A percentile compares a stretch with the other conserved stretches of the same genome.
These are phyloP conservation scores for Elongisporangium undulatum DNA, from an alignment of 352 stramenopile genomes.

Conservation along the genomic window DNA sequence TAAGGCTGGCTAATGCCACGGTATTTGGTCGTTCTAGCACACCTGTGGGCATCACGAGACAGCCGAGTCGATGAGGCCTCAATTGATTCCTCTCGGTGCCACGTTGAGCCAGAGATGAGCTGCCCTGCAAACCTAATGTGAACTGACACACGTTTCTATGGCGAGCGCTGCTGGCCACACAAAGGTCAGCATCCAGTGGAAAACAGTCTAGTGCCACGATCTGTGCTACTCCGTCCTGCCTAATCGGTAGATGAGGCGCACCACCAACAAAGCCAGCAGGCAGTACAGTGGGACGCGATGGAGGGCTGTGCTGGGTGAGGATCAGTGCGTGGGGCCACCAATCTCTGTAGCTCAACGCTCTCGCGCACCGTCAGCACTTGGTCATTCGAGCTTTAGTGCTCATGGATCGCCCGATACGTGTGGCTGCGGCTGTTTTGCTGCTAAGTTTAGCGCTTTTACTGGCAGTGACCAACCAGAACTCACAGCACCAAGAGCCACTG, in stretches of 20 bases:
- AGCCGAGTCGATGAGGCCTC: too few species aligned
- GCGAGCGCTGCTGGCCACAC: neutral
- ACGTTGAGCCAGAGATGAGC: neutral
- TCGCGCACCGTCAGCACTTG: neutral
- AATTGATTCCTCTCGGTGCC: neutral
- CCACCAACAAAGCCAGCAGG: neutral
- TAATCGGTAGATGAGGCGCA: neutral
- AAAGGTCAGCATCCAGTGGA: neutral
- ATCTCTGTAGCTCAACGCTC: neutral
- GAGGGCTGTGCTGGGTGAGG: neutral
- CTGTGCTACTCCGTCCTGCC: neutral
- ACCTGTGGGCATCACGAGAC: too few species aligned
- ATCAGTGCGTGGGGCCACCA: neutral
- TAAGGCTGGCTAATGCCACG: too few species aligned
- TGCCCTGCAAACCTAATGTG: neutral
- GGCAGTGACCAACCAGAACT: neutral
- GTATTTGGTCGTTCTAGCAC: too few species aligned
- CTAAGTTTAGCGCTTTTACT: neutral
- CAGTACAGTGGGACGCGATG: neutral
- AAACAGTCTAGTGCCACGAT: neutral
- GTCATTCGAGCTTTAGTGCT: neutral
- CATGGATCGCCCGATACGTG: neutral
- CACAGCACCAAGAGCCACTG: neutral
- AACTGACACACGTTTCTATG: neutral
- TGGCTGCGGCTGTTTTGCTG: neutral